phyloP scores from a whole-genome alignment of 2,329 filamentous ascomycete genomes.

The Penicillium sp. region DNA sequence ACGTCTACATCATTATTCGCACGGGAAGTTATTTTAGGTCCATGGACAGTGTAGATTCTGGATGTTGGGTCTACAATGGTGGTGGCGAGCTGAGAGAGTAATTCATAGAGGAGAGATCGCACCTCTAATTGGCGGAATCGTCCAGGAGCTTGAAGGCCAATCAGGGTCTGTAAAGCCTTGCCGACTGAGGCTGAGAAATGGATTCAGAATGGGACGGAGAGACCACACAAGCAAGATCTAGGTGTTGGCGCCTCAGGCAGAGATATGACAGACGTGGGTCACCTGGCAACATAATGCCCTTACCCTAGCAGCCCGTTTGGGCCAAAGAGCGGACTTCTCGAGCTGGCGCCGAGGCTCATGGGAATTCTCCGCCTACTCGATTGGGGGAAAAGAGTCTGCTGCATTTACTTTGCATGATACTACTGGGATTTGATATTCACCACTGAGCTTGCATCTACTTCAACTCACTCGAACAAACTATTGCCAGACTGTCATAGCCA shows the following conservation, averaged over 20 bases:
- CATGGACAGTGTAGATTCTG: not conserved
- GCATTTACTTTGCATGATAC: not conserved
- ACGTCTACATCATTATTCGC: too few relatives aligned
- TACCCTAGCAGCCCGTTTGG: slow-evolving; percentile 23
- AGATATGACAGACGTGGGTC: not conserved
- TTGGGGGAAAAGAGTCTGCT: slow-evolving; percentile 13
- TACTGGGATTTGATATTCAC: not conserved
- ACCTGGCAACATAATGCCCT: slow-evolving; percentile 19
- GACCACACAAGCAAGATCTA: not conserved
- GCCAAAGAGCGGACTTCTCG: not conserved
- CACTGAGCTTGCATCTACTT: not conserved
- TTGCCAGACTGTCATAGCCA: slow-evolving; percentile 2
- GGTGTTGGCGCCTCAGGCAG: not conserved
- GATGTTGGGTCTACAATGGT: not conserved
- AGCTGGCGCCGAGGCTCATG: slow-evolving; percentile 18
- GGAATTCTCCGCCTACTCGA: slow-evolving; percentile 25
- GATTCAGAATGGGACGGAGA: not conserved
- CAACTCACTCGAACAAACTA: not conserved
- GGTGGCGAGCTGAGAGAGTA: slow-evolving; percentile 6
- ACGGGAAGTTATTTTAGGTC: not conserved
- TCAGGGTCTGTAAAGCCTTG: not conserved
- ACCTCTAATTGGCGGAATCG: not conserved
- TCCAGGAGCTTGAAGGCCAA: not conserved
- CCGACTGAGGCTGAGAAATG: not conserved
- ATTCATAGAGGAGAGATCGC: not conserved